Conservation (phyloP, 164 flowering plant genomes). For the Macadamia integrifolia region DNA sequence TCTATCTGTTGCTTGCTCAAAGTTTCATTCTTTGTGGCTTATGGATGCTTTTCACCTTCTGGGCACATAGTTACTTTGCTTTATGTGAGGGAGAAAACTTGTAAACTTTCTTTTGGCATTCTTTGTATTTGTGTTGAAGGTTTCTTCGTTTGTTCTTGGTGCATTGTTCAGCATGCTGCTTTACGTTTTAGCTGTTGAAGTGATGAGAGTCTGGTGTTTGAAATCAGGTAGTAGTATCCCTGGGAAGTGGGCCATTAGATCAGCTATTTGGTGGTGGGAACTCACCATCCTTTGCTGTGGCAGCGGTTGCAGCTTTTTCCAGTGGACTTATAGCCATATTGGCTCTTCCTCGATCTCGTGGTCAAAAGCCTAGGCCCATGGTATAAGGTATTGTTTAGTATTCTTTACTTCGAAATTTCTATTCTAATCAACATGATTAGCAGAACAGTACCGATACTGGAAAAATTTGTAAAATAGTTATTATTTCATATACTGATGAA, state of each 20-base stretch:
- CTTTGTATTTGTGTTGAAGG: neutral
- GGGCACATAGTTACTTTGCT: too few relatives aligned
- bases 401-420: neutral
- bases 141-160: neutral
- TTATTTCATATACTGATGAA: neutral
- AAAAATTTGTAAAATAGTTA: neutral
- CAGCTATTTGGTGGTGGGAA: slow-evolving; percentile 92
- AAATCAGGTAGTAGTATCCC: slow-evolving; percentile 64
- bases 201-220: slow-evolving; percentile 16
- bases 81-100: neutral
- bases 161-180: neutral
- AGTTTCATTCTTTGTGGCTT: too few relatives aligned
- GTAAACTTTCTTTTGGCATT: neutral
- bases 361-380: slow-evolving; percentile 46
- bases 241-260: slow-evolving; percentile 94
- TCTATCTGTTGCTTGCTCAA: too few relatives aligned
- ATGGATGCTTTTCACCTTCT: too few relatives aligned
- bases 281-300: slow-evolving; percentile 77
- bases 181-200: slow-evolving; percentile 1
- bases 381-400: slow-evolving; percentile 30
- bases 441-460: neutral
- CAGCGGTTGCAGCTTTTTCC: slow-evolving; percentile 56
- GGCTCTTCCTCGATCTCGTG: slow-evolving; percentile 65
- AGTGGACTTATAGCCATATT: slow-evolving; percentile 70
- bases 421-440: slow-evolving; percentile 6